Percentiles rank a stretch among this genome's conserved stretches.
phyloP scores from a whole-genome alignment of 2,329 filamentous ascomycete genomes.

The Tolypocladium capitatum region DNA sequence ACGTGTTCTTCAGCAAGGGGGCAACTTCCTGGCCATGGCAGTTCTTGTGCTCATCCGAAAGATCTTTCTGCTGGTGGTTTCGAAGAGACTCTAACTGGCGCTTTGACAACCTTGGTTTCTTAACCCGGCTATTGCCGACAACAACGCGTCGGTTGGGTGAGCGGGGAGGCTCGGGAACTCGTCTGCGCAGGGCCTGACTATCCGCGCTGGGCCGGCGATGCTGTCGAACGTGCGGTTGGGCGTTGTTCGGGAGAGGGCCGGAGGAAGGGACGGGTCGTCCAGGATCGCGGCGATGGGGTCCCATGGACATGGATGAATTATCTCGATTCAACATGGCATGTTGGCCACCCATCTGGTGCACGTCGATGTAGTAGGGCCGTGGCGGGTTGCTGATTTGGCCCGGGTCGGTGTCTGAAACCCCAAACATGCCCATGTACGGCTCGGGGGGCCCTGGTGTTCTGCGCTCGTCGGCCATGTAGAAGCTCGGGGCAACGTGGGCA shows the following conservation, averaged over 20 bases:
- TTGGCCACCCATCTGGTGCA: conserved; percentile 14
- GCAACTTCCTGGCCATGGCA: conserved; percentile 19
- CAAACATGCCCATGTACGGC: conserved; percentile 22
- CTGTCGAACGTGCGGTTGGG: conserved; percentile 10
- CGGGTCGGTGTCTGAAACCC: conserved; percentile 19
- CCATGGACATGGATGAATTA: conserved; percentile 10
- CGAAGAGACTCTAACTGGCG: conserved; percentile 3
- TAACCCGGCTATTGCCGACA: conserved; percentile 12
- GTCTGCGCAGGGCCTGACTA: conserved; percentile 3
- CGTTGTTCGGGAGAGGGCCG: conserved; percentile 11
- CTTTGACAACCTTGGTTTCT: conserved; percentile 10
- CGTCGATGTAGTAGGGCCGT: conserved; percentile 15
- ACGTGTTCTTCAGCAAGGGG: conserved; percentile 28
- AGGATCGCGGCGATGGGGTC: conserved; percentile 12
- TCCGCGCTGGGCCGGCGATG: conserved; percentile 13
- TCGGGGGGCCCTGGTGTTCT: conserved; percentile 23
- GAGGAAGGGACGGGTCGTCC: conserved; percentile 4
- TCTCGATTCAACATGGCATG: conserved; percentile 13
- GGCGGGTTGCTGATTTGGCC: conserved; percentile 10
- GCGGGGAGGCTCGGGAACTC: conserved; percentile 4
- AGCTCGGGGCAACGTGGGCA: conserved; percentile 19
- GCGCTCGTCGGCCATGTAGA: conserved; percentile 25
- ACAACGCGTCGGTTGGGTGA: conserved; percentile 12
- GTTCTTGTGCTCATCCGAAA: conserved; percentile 20
- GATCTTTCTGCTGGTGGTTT: conserved; percentile 7